Evolutionary conservation across 1,139 yeast species (phyloP).

Genomic region (Diutina siamensis): DNA sequence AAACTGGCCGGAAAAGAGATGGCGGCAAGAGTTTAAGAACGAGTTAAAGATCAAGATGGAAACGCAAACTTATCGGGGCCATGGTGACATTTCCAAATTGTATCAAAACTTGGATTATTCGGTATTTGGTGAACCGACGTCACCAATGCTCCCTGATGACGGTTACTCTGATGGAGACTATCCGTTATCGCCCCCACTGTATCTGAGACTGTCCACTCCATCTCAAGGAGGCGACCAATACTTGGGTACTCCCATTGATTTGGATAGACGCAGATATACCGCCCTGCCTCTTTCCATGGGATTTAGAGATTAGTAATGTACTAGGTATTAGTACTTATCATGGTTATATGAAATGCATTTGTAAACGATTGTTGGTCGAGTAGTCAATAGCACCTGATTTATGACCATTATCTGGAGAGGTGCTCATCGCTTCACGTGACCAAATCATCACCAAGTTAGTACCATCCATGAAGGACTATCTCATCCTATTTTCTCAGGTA

Average conservation of each 20-base stretch:
- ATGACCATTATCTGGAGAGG: too few species aligned
- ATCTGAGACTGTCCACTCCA: slow-evolving; percentile 2
- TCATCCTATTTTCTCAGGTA: slow-evolving; percentile 75
- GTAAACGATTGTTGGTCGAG: not conserved
- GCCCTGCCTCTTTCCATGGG: not conserved
- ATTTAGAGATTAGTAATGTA: not conserved
- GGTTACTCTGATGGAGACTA: slow-evolving; percentile 1
- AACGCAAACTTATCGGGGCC: not conserved
- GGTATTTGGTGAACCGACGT: not conserved
- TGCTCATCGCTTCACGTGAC: not conserved
- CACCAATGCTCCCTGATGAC: not conserved
- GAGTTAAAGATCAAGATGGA: not conserved
- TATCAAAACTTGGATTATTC: slow-evolving; percentile 4
- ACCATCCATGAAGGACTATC: slow-evolving; percentile 51
- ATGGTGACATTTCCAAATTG: slow-evolving; percentile 1
- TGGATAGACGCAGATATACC: not conserved
- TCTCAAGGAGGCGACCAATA: not conserved
- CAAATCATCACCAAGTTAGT: too few species aligned
- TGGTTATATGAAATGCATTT: not conserved
- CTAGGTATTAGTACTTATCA: not conserved
- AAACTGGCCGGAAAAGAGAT: not conserved
- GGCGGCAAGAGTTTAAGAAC: not conserved
- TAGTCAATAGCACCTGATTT: too few species aligned
- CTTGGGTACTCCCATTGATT: not conserved
- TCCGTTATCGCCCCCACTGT: not conserved